Percentiles rank a stretch among this genome's conserved stretches.
phyloP scores from a whole-genome alignment of 305 asterid species.

The Solanum hybrid region DNA sequence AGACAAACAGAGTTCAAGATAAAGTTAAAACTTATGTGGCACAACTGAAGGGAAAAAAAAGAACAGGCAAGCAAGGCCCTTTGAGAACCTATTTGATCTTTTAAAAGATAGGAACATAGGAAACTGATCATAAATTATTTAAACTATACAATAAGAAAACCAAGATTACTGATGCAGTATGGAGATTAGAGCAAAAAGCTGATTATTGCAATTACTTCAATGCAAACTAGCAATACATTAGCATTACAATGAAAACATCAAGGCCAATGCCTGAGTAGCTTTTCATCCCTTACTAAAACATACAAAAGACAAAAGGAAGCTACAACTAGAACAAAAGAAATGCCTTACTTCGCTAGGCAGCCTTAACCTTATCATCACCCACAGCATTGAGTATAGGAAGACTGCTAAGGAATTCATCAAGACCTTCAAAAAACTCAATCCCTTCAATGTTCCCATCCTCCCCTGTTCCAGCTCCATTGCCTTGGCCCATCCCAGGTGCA shows the following conservation, averaged over 20 bases:
- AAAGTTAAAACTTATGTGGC: background rate
- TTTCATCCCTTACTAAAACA: slow-evolving; percentile 9
- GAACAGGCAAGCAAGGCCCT: background rate
- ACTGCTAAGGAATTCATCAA: slow-evolving; percentile 87
- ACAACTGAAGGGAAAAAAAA: background rate
- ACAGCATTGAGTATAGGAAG: slow-evolving; percentile 85
- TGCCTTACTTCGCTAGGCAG: slow-evolving; percentile 40
- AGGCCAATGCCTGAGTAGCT: background rate
- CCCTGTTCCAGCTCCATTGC: slow-evolving; percentile 51
- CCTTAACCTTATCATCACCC: slow-evolving; percentile 78
- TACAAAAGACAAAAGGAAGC: slow-evolving; percentile 7
- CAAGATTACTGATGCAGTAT: background rate
- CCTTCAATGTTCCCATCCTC: slow-evolving; percentile 87
- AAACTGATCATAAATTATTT: background rate
- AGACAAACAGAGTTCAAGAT: background rate
- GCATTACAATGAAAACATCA: slow-evolving; percentile 7
- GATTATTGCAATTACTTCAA: slow-evolving; percentile 7
- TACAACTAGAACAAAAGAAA: slow-evolving; percentile 30
- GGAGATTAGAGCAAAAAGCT: background rate
- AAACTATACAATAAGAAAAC: background rate
- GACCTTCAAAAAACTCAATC: slow-evolving; percentile 92
- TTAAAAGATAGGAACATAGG: background rate
- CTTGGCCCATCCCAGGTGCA: slow-evolving; percentile 40
- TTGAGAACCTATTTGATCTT: background rate
- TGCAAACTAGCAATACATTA: background rate